Percentiles rank a stretch among this genome's conserved stretches.
Evolutionary conservation across 768 basidiomycete species (phyloP).

Genomic region (Mycena maculata): DNA sequence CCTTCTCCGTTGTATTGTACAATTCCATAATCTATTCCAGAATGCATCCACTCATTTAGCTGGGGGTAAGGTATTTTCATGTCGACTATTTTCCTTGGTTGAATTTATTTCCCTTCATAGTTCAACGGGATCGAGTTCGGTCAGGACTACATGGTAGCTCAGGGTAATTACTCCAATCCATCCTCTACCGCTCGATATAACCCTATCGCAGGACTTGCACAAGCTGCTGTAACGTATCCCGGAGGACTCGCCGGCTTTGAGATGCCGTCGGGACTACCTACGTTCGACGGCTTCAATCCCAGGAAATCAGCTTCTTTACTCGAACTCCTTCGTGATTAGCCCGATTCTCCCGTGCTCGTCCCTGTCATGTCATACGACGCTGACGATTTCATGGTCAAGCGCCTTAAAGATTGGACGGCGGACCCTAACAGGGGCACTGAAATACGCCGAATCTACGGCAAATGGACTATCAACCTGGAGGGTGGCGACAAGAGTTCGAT

Average conservation of each 20-base stretch:
- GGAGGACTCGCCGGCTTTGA: background rate
- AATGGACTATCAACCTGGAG: constrained; percentile 15
- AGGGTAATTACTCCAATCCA: background rate
- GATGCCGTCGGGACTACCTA: background rate
- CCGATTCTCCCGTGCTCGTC: constrained; percentile 4
- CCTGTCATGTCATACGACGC: constrained; percentile 16
- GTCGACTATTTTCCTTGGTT: background rate
- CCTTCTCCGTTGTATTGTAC: background rate
- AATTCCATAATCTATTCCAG: background rate
- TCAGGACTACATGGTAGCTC: constrained; percentile 24
- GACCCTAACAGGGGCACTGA: constrained; percentile 4
- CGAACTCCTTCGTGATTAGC: constrained; percentile 14
- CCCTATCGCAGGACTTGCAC: background rate
- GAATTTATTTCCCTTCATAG: no score
- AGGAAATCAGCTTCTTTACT: background rate
- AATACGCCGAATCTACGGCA: constrained; percentile 8
- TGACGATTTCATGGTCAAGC: background rate
- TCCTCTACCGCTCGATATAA: background rate
- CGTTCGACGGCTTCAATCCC: background rate
- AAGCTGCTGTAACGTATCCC: constrained; percentile 10
- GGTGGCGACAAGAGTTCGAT: constrained; percentile 4
- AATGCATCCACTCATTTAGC: constrained; percentile 23
- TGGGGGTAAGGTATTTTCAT: constrained; percentile 2
- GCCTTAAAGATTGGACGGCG: constrained; percentile 13
- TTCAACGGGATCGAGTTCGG: constrained; percentile 25